Evolutionary conservation across 148 eudicot species (phyloP).

Genomic region (Rhododendron griersonianum): DNA sequence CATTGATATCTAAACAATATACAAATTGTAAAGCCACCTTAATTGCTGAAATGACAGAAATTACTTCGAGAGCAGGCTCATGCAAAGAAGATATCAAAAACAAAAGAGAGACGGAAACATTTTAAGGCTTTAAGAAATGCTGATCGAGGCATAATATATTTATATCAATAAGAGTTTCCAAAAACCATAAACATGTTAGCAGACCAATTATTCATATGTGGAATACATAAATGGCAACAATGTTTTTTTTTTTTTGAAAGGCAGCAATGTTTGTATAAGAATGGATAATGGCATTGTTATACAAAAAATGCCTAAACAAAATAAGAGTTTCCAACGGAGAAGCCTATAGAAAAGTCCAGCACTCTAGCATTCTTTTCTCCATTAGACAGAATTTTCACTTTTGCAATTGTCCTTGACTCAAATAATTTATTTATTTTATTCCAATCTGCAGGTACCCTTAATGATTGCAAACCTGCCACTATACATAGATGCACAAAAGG

Average conservation of each 20-base stretch:
- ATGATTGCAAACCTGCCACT: neutral
- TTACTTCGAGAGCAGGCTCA: neutral
- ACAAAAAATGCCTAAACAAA: neutral
- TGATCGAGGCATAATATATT: neutral
- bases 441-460: neutral
- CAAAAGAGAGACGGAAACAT: neutral
- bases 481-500: neutral
- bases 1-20: neutral
- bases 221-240: neutral
- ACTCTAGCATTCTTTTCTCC: neutral
- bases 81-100: neutral
- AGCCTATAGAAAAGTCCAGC: neutral
- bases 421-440: neutral
- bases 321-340: neutral
- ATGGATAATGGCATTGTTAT: neutral
- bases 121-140: neutral
- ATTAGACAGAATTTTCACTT: neutral
- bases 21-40: neutral
- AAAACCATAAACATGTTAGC: neutral
- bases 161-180: neutral
- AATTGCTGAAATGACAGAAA: conserved; percentile 1
- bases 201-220: neutral
- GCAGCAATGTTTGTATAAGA: neutral
- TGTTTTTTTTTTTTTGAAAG: neutral
- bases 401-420: neutral